Conservation (phyloP, 2,329 filamentous ascomycete species). For the Ascochyta viciae-villosae region DNA sequence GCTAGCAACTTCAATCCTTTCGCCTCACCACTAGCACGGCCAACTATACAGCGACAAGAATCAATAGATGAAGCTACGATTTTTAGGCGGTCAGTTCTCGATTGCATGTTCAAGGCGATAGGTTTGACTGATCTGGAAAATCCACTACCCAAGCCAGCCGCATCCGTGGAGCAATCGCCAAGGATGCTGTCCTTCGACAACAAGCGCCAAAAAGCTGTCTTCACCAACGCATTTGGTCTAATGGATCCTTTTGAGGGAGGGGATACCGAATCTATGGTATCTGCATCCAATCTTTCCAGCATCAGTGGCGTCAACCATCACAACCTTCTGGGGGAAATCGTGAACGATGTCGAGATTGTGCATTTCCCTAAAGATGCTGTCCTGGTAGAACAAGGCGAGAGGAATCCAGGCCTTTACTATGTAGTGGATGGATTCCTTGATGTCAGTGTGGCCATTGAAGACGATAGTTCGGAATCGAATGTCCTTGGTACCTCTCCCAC, state of each 20-base stretch:
- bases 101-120: conserved; percentile 95
- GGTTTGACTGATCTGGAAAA: conserved; percentile 76
- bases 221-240: conserved; percentile 88
- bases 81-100: conserved; percentile 87
- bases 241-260: conserved; percentile 85
- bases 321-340: conserved; percentile 79
- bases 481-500: conserved; percentile 53
- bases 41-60: conserved; percentile 72
- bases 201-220: conserved; percentile 77
- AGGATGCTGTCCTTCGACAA: conserved; percentile 84
- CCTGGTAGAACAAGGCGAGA: conserved; percentile 92
- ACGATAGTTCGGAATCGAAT: conserved; percentile 58
- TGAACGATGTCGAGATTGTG: conserved; percentile 93
- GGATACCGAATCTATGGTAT: conserved; percentile 84
- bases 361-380: conserved; percentile 96
- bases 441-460: conserved; percentile 80
- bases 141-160: conserved; percentile 65
- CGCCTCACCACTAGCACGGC: conserved; percentile 37
- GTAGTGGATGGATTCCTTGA: conserved; percentile 97
- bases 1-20: conserved; percentile 53
- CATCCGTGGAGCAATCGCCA: conserved; percentile 85
- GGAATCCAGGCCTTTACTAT: conserved; percentile 96
- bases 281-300: conserved; percentile 52
- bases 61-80: conserved; percentile 85
- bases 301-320: conserved; percentile 66